Evolutionary conservation across 495 filamentous ascomycete species (phyloP).

Genomic region (Aspergillus mulundensis): DNA sequence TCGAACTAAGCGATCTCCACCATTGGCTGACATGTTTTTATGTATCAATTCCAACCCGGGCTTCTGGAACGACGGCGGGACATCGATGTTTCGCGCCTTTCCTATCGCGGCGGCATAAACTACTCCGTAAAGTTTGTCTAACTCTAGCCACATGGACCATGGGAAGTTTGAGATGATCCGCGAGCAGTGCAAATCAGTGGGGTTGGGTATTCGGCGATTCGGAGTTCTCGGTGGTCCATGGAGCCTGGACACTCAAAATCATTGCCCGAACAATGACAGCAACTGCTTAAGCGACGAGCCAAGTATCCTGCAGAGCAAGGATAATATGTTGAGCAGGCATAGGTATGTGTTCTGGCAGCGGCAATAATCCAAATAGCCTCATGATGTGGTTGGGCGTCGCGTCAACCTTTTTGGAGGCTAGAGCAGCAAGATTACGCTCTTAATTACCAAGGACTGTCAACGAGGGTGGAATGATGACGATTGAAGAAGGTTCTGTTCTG

Average conservation of each 20-base stretch:
- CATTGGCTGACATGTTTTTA: background rate
- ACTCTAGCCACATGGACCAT: background rate
- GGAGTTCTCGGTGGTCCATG: background rate
- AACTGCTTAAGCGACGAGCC: background rate
- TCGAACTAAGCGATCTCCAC: no score
- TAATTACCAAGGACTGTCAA: no score
- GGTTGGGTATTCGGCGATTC: background rate
- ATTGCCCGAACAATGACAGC: background rate
- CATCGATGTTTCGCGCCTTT: background rate
- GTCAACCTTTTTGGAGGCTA: no score
- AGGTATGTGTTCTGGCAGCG: background rate
- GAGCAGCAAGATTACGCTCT: no score
- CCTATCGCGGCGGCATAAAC: background rate
- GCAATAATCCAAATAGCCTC: constrained; percentile 4
- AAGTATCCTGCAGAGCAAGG: background rate
- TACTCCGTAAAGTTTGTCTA: no score
- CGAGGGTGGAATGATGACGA: no score
- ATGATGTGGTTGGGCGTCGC: no score
- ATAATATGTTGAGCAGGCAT: background rate
- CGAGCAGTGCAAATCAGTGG: background rate
- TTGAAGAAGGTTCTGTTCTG: no score
- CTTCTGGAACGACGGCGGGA: background rate
- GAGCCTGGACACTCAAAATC: background rate
- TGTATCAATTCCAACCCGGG: background rate
- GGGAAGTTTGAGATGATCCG: background rate